phyloP scores from a whole-genome alignment of 2,329 filamentous ascomycete species.

The Leptographium lundbergii region DNA sequence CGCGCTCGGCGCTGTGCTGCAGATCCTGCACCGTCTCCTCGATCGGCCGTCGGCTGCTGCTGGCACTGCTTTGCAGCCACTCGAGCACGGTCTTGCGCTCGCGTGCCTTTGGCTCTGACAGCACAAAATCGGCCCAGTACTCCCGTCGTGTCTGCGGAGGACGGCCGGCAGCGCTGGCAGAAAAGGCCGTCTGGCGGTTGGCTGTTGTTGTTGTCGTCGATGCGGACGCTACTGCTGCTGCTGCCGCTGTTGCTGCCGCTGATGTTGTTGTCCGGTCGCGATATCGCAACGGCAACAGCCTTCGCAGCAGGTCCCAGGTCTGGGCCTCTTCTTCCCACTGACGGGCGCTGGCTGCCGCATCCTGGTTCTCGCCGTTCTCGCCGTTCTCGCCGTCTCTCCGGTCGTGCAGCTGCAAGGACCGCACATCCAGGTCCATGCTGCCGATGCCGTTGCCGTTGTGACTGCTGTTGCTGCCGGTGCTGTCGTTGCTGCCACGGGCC shows the following conservation, averaged over 20 bases:
- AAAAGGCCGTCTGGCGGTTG: not conserved
- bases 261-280: constrained; percentile 21
- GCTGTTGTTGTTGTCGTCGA: constrained; percentile 4
- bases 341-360: constrained; percentile 32
- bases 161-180: not conserved
- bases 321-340: constrained; percentile 73
- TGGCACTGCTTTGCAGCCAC: constrained; percentile 74
- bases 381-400: not conserved
- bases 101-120: constrained; percentile 57
- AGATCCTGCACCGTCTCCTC: constrained; percentile 65
- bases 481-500: constrained; percentile 9
- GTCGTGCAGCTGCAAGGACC: not conserved
- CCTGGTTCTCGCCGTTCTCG: not conserved
- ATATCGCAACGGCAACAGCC: constrained; percentile 62
- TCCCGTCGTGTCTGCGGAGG: constrained; percentile 19
- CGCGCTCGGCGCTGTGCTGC: constrained; percentile 62
- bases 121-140: constrained; percentile 59
- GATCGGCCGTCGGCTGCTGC: constrained; percentile 56
- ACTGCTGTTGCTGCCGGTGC: not conserved
- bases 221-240: constrained; percentile 14
- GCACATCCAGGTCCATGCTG: not conserved
- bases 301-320: constrained; percentile 76
- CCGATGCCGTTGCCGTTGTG: constrained; percentile 10
- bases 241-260: constrained; percentile 8
- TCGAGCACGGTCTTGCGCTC: constrained; percentile 72